Evolutionary conservation across 495 filamentous ascomycete genomes (phyloP).

Genomic region (Ramalina intermedia): DNA sequence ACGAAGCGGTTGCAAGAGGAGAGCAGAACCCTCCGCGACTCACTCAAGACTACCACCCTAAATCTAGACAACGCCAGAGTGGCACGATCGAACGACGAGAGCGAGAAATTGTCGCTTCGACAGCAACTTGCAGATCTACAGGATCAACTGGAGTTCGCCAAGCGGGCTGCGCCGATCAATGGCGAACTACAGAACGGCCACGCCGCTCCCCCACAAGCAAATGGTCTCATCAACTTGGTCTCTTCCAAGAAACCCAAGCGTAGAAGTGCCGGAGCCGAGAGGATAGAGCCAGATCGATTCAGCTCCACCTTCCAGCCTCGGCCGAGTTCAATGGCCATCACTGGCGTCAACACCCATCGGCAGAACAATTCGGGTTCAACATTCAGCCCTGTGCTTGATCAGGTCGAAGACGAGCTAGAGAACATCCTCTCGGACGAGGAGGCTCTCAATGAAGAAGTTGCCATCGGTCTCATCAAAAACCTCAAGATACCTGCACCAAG

Average conservation of each 20-base stretch:
- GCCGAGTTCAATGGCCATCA: constrained; percentile 84
- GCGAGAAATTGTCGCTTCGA: constrained; percentile 67
- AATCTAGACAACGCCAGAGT: constrained; percentile 65
- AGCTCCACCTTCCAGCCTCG: constrained; percentile 86
- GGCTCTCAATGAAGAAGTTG: constrained; percentile 87
- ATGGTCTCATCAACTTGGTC: constrained; percentile 87
- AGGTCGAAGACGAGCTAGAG: constrained; percentile 85
- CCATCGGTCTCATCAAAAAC: constrained; percentile 87
- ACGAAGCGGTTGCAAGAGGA: constrained; percentile 91
- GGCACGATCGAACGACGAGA: constrained; percentile 55
- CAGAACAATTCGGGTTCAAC: constrained; percentile 52
- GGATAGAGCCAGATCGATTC: constrained; percentile 67
- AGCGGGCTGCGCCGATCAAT: constrained; percentile 44
- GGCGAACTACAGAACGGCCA: constrained; percentile 63
- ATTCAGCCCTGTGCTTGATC: constrained; percentile 68
- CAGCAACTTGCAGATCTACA: constrained; percentile 82
- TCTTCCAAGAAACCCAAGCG: constrained; percentile 95
- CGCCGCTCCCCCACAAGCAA: constrained; percentile 37
- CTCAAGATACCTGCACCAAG: constrained; percentile 84
- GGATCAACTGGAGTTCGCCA: constrained; percentile 80
- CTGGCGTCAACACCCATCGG: constrained; percentile 45
- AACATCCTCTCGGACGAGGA: constrained; percentile 89
- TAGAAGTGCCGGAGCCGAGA: constrained; percentile 84
- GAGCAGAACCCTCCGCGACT: constrained; percentile 66
- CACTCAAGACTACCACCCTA: constrained; percentile 54